Conservation (phyloP, 768 basidiomycete genomes). For the Pulveroboletus sp. region DNA sequence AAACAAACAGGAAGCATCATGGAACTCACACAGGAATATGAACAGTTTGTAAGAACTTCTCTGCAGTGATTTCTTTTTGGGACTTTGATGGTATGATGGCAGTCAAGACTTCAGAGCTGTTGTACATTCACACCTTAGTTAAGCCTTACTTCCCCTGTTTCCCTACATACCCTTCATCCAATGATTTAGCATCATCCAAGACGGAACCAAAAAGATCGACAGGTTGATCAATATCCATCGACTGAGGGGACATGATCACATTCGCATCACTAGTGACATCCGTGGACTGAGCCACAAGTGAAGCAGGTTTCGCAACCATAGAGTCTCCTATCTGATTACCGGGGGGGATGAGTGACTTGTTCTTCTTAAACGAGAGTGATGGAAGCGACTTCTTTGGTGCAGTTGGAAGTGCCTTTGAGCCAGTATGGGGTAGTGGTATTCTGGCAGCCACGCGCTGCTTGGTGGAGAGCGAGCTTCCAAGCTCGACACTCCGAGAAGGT, state of each 20-base stretch:
- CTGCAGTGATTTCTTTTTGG: slow-evolving; percentile 18
- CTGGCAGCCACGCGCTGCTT: slow-evolving; percentile 46
- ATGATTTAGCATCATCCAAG: slow-evolving; percentile 5
- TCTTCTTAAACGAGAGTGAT: slow-evolving; percentile 45
- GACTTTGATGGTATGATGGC: slow-evolving; percentile 17
- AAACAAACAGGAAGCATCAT: not conserved
- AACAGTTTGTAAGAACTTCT: slow-evolving; percentile 24
- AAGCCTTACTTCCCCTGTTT: not conserved
- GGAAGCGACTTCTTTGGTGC: slow-evolving; percentile 23
- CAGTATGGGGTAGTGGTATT: slow-evolving; percentile 31
- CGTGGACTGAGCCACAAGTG: slow-evolving; percentile 8
- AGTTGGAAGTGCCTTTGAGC: slow-evolving; percentile 33
- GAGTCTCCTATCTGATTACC: slow-evolving; percentile 14
- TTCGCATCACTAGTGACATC: not conserved
- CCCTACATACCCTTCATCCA: slow-evolving; percentile 13
- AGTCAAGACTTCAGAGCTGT: slow-evolving; percentile 4
- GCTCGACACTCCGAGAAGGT: slow-evolving; percentile 19
- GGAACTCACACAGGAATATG: slow-evolving; percentile 23
- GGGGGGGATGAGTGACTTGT: slow-evolving; percentile 13
- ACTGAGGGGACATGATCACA: slow-evolving; percentile 13
- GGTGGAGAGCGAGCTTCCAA: slow-evolving; percentile 41
- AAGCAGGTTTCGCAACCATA: slow-evolving; percentile 2
- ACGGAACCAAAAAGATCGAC: slow-evolving; percentile 11
- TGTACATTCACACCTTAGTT: not conserved
- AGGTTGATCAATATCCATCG: slow-evolving; percentile 19